Base-by-base conservation (phyloP, 2,329 filamentous ascomycete species). In the Xylaria multiplex region DNA sequence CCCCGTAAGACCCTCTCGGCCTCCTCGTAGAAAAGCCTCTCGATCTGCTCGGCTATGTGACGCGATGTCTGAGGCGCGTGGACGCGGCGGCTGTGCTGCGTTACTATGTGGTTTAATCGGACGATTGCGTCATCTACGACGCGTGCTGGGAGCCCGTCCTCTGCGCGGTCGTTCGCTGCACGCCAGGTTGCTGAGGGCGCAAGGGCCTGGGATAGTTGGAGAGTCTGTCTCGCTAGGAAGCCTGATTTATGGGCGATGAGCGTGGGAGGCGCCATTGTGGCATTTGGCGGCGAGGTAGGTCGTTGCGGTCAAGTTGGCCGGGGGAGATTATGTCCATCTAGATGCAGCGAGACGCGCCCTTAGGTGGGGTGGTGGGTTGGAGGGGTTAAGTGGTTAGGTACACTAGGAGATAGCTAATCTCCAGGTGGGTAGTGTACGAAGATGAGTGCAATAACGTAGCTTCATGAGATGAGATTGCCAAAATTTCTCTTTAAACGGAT, bases 31-130 rank as follows among this genome's bases (percentile, higher is more conserved):
- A 92, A 93, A 50, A 91, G 79, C 54, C 79, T 78, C 77, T 91
- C 89, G 48, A 93, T 88, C 79, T 93, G 90, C 80, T 92, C 90
- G 1, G 90, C 90, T 19, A 93, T 85, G 72, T 91, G 89, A 42
- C 90, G 85, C 58, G 85, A 87, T n/a, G 90, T 89, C 71, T 91
- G 88, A 0, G 89, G 85, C 16, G 88, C 85, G 75, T 92, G 92
- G 5, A 88, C 88, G 62, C 88, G 84, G 42, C 86, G 86, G 35
- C 84, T 84, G 75, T 93, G 91, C 70, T 90, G 88, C 69, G 86
- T 84, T 14, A 92, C 79, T 16, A 83, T 79, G 66, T 88, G 85
- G 74, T 91, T 91, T 13, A 91, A 80, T 46, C 83, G 83, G 69
- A 81, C 80, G 4, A 90, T 75, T 13, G 83, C 86, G 67, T 89